Conservation (phyloP, 106 monocot genomes). For the Allium cepa region DNA sequence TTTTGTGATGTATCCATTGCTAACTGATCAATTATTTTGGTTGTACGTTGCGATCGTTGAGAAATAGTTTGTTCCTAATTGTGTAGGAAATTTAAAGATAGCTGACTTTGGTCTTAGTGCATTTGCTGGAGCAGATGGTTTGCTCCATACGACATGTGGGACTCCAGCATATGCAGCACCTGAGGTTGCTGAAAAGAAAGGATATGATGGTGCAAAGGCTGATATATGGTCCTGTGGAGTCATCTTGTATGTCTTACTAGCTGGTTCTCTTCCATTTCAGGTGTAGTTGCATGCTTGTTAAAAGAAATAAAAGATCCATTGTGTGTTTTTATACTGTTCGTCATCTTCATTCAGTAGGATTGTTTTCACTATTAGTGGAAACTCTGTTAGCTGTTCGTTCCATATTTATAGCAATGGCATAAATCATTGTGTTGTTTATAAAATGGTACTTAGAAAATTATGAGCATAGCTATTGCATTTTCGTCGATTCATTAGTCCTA, state of each 20-base stretch:
- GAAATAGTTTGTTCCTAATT: too few relatives aligned
- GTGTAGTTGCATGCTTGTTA: neutral
- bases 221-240: conserved; percentile 81
- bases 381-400: too few relatives aligned
- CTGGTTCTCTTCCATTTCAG: conserved; percentile 59
- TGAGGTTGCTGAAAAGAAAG: conserved; percentile 53
- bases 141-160: conserved; percentile 65
- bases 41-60: too few relatives aligned
- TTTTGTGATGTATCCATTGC: too few relatives aligned
- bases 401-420: too few relatives aligned
- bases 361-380: too few relatives aligned
- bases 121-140: conserved; percentile 48
- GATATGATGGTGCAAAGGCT: conserved; percentile 63
- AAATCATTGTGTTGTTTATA: too few relatives aligned
- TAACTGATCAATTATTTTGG: too few relatives aligned
- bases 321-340: neutral
- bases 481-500: too few relatives aligned
- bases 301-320: neutral
- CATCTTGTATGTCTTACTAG: conserved; percentile 62
- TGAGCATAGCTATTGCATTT: too few relatives aligned
- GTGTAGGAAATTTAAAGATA: conserved; percentile 38
- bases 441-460: too few relatives aligned
- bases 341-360: too few relatives aligned
- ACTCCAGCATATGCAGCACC: conserved; percentile 70
- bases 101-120: conserved; percentile 75